Percentiles rank a stretch among this genome's conserved stretches.
These are phyloP conservation scores for Biancaea sappan DNA, from an alignment of 306 rosid species.

Conservation along the genomic window DNA sequence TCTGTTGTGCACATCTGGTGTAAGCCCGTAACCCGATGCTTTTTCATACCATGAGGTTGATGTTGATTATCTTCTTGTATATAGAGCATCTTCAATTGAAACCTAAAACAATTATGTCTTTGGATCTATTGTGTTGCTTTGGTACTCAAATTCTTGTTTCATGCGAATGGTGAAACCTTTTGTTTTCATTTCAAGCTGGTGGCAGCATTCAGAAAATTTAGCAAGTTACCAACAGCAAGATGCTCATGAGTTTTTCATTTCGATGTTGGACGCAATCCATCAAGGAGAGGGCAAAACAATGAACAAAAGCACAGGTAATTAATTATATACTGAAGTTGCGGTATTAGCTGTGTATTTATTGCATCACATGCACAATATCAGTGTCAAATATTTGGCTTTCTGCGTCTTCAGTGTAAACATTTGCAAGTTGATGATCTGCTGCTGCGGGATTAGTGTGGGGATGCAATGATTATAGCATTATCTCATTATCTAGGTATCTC, in stretches of 20 bases:
- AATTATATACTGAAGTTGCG: constrained; percentile 25
- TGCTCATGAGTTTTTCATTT: constrained; percentile 97
- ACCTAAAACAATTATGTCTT: constrained; percentile 22
- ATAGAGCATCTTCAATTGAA: constrained; percentile 28
- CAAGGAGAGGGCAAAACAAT: constrained; percentile 69
- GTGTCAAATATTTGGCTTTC: constrained; percentile 1
- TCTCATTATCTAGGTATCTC: background rate
- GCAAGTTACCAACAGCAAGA: constrained; percentile 98
- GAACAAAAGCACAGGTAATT: constrained; percentile 72
- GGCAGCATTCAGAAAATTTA: constrained; percentile 92
- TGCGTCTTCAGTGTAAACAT: background rate
- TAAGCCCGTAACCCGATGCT: constrained; percentile 24
- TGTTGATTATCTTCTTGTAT: constrained; percentile 26
- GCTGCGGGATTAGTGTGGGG: constrained; percentile 9
- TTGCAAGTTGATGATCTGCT: constrained; percentile 4
- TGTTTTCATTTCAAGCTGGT: constrained; percentile 89
- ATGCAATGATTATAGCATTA: constrained; percentile 7
- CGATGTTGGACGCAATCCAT: constrained; percentile 87
- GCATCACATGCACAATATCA: background rate
- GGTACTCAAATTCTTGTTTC: constrained; percentile 39
- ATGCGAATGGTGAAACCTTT: constrained; percentile 52
- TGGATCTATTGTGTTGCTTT: constrained; percentile 16
- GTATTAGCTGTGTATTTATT: constrained; percentile 26
- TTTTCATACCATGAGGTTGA: constrained; percentile 23
- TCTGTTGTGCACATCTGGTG: constrained; percentile 10